phyloP scores from a whole-genome alignment of 352 stramenopile species.

The Phytophthora aleatoria region DNA sequence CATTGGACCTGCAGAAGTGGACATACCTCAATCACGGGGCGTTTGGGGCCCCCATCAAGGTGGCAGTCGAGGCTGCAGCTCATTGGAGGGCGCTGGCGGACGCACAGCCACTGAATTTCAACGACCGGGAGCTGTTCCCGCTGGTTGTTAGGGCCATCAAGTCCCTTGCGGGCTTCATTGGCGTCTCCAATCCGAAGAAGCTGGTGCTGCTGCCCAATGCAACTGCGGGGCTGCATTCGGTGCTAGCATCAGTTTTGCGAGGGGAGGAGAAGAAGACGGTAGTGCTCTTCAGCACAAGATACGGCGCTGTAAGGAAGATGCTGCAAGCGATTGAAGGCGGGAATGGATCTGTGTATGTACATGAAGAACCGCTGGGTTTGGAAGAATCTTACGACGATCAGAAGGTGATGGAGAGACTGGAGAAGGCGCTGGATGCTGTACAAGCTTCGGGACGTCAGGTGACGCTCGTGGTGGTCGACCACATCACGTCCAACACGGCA shows the following conservation, averaged over 20 bases:
- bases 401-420: conserved; percentile 46
- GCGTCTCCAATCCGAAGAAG: conserved; percentile 48
- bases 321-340: conserved; percentile 45
- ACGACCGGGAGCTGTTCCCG: conserved; percentile 93
- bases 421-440: conserved; percentile 33
- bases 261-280: conserved; percentile 43
- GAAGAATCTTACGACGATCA: conserved; percentile 66
- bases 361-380: conserved; percentile 69
- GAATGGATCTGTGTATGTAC: conserved; percentile 35
- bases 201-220: conserved; percentile 90
- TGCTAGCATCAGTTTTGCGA: conserved; percentile 60
- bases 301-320: conserved; percentile 95
- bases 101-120: conserved; percentile 90
- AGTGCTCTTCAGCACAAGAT: conserved; percentile 83
- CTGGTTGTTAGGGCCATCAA: conserved; percentile 84
- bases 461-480: conserved; percentile 89
- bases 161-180: conserved; percentile 73
- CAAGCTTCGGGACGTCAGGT: conserved; percentile 39
- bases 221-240: conserved; percentile 89
- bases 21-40: conserved; percentile 96
- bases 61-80: conserved; percentile 65
- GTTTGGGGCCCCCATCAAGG: conserved; percentile 84
- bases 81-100: conserved; percentile 86
- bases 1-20: conserved; percentile 68
- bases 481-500: conserved; percentile 94